phyloP scores from a whole-genome alignment of 1,284 basidiomycete genomes.

The Puccinia hordei region DNA sequence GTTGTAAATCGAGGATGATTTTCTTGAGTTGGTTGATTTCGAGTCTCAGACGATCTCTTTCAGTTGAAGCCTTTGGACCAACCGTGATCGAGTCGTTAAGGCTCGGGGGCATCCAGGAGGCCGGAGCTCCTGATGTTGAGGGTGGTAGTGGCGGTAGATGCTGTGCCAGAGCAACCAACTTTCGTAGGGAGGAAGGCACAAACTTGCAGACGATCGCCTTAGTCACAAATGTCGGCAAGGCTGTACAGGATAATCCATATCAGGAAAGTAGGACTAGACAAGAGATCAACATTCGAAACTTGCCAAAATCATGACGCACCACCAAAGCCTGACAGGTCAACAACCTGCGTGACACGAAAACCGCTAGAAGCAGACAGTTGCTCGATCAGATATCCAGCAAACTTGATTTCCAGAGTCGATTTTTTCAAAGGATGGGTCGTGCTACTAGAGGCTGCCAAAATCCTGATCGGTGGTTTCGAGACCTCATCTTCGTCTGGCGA shows the following conservation, averaged over 20 bases:
- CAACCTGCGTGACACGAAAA: conserved; percentile 15
- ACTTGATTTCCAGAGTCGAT: conserved; percentile 32
- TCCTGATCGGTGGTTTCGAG: conserved; percentile 3
- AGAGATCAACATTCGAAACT: no score
- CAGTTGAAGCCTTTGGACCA: background rate
- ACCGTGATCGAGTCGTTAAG: conserved; percentile 16
- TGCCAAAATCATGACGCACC: background rate
- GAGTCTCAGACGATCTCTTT: background rate
- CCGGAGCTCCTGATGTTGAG: background rate
- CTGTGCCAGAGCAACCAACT: conserved; percentile 20
- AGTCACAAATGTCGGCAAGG: conserved; percentile 30
- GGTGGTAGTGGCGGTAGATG: background rate
- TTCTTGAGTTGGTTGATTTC: conserved; percentile 22
- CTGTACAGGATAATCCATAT: background rate
- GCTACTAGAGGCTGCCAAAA: conserved; percentile 30
- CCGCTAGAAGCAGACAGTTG: conserved; percentile 15
- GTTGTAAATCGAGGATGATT: background rate
- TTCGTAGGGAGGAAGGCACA: conserved; percentile 30
- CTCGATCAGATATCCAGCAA: conserved; percentile 35
- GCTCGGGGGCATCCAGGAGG: conserved; percentile 9
- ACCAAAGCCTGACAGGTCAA: conserved; percentile 41
- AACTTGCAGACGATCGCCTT: conserved; percentile 40
- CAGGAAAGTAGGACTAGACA: background rate
- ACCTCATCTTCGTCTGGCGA: background rate
- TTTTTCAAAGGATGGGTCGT: conserved; percentile 27